These are phyloP conservation scores for Cryptosporidium tyzzeri DNA, from an alignment of 169 alveolate species.

Conservation along the genomic window DNA sequence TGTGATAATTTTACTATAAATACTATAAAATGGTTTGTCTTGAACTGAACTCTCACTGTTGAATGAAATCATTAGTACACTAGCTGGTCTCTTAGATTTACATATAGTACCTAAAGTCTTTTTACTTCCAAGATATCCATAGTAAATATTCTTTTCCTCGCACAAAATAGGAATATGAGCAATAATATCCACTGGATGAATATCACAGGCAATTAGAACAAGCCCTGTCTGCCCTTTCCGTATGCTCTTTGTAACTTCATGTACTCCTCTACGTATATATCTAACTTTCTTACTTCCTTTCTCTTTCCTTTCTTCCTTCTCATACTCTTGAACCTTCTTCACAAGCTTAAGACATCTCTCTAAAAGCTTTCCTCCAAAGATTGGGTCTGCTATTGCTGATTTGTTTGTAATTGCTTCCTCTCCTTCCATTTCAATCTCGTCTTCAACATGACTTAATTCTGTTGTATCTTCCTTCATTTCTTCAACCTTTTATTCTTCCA, in stretches of 20 bases:
- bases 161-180: slow-evolving; percentile 96
- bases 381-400: slow-evolving; percentile 95
- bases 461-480: slow-evolving; percentile 15
- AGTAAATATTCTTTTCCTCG: slow-evolving; percentile 92
- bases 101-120: slow-evolving; percentile 93
- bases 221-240: slow-evolving; percentile 92
- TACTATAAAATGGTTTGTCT: slow-evolving; percentile 67
- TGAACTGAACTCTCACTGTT: slow-evolving; percentile 13
- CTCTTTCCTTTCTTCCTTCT: slow-evolving; percentile 79
- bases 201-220: slow-evolving; percentile 95
- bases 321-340: slow-evolving; percentile 82
- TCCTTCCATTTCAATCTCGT: slow-evolving; percentile 42
- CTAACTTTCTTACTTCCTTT: slow-evolving; percentile 77
- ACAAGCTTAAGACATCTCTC: slow-evolving; percentile 89
- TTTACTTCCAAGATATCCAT: slow-evolving; percentile 92
- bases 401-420: slow-evolving; percentile 76
- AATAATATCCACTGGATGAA: slow-evolving; percentile 95
- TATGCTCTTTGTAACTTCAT: slow-evolving; percentile 95
- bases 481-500: neutral
- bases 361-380: slow-evolving; percentile 89
- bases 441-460: slow-evolving; percentile 15
- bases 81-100: slow-evolving; percentile 95
- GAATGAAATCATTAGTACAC: slow-evolving; percentile 88
- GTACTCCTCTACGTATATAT: slow-evolving; percentile 93
- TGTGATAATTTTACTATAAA: slow-evolving; percentile 52